Evolutionary conservation across 768 basidiomycete genomes (phyloP).

Genomic region (Suillus spraguei): DNA sequence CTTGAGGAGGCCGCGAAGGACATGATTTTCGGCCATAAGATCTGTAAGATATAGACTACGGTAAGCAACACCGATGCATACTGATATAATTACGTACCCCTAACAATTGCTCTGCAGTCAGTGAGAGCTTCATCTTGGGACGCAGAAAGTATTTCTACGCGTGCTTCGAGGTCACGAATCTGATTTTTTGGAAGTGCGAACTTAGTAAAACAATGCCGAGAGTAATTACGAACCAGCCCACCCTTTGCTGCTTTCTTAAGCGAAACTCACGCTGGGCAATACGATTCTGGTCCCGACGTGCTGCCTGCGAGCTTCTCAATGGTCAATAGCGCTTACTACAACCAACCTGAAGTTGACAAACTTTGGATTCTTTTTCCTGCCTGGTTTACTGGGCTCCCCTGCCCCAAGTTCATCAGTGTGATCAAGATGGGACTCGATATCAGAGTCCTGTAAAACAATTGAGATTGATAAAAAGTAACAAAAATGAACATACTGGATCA

Average conservation of each 20-base stretch:
- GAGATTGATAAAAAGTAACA: slow-evolving; percentile 16
- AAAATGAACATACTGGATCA: slow-evolving; percentile 43
- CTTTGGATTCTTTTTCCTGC: slow-evolving; percentile 92
- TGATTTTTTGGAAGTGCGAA: slow-evolving; percentile 32
- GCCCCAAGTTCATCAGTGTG: slow-evolving; percentile 19
- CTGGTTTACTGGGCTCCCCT: slow-evolving; percentile 43
- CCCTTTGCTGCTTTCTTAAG: slow-evolving; percentile 87
- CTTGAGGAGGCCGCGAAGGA: slow-evolving; percentile 76
- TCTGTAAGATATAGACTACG: slow-evolving; percentile 44
- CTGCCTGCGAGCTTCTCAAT: slow-evolving; percentile 74
- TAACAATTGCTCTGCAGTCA: slow-evolving; percentile 81
- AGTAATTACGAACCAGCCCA: slow-evolving; percentile 31
- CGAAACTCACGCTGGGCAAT: slow-evolving; percentile 95
- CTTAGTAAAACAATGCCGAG: slow-evolving; percentile 5
- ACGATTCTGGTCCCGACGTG: slow-evolving; percentile 85
- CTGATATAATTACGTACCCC: slow-evolving; percentile 46
- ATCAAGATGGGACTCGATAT: slow-evolving; percentile 52
- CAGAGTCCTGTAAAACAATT: slow-evolving; percentile 55
- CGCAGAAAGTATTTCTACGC: slow-evolving; percentile 92
- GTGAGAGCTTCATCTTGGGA: slow-evolving; percentile 87
- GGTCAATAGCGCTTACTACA: slow-evolving; percentile 14
- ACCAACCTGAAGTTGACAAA: slow-evolving; percentile 35
- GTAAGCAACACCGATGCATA: slow-evolving; percentile 3
- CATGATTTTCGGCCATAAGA: slow-evolving; percentile 88
- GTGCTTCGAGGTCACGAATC: slow-evolving; percentile 95